Base-by-base conservation (phyloP, 208 protist species). In the Acanthamoeba healyi region DNA sequence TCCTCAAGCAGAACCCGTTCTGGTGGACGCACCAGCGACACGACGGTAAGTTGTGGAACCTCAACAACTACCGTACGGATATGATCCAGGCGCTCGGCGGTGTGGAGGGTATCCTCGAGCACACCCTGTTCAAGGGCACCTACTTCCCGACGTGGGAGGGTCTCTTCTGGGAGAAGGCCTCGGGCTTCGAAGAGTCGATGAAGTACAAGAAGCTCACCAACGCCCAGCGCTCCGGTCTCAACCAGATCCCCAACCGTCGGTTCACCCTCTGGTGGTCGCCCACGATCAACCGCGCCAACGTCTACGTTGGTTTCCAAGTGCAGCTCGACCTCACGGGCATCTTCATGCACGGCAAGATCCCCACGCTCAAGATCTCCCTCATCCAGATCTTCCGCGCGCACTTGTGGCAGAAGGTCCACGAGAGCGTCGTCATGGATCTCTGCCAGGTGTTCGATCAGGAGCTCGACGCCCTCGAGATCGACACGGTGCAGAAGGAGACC, bases 191-290 rank as follows among this genome's bases (percentile, higher is more conserved):
- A 96, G 99, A 99, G 97, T 98, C 97, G 36, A 99, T 99, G 98
- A 99, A 99, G 97, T 99, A 99, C 95, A 99, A 99, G 94, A 99
- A 99, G 97, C 97, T 99, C 15, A 99, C 99, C 36, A 99, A 99
- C 97, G 99, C 99, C 82, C 99, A 99, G 97, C 98, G 99, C 67
- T 99, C 98, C 17, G 99, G 99, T 99, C 97, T 99, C 22, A 99
- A 99, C 95, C 99, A 99, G 98, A 99, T 99, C 96, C 99, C 99
- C 14, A 99, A 99, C 97, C 97, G 99, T 94, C 98, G 99, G 67
- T 99, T 99, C 96, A 99, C 99, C 36, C 97, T 99, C 22, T 99
- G 99, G 99, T 99, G 99, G 99, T 99, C 99, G 94, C 99, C 99
- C 65, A 99, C 99, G 12, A 99, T 99, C 97, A 99, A 99, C 96